A percentile compares a stretch with the other conserved stretches of the same genome.
Conservation (phyloP, 306 rosid genomes). For the Adenanthera pavonina region DNA sequence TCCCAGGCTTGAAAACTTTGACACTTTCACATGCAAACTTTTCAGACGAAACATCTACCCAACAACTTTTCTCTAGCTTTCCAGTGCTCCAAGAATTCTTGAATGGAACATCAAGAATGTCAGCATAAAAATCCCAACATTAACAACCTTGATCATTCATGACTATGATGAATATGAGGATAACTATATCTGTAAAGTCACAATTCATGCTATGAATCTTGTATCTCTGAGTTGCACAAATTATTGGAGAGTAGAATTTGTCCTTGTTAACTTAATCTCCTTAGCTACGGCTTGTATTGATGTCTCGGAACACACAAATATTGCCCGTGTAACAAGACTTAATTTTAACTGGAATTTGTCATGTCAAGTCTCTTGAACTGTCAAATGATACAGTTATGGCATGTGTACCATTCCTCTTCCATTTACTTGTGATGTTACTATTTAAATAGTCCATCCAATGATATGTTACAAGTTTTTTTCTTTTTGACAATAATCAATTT, state of each 20-base stretch:
- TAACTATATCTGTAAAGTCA: background rate
- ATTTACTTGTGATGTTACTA: too few species aligned
- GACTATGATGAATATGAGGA: too few species aligned
- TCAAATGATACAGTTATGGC: too few species aligned
- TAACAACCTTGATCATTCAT: conserved; percentile 9
- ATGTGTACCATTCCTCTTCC: too few species aligned
- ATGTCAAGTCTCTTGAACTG: too few species aligned
- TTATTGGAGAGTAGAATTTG: conserved; percentile 11
- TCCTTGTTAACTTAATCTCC: conserved; percentile 19
- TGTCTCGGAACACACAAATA: background rate
- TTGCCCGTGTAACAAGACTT: too few species aligned
- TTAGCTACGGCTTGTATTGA: conserved; percentile 21
- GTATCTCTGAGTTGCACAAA: conserved; percentile 4
- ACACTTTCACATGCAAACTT: background rate
- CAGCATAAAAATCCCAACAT: background rate
- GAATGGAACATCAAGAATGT: background rate
- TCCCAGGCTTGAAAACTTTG: conserved; percentile 25
- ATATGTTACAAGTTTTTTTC: too few species aligned
- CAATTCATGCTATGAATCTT: conserved; percentile 35
- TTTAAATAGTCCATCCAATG: too few species aligned
- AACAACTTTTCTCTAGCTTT: conserved; percentile 25
- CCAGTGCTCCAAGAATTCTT: conserved; percentile 24
- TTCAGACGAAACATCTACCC: conserved; percentile 23
- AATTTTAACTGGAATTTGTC: too few species aligned
- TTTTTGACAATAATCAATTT: too few species aligned